Evolutionary conservation across 2,329 filamentous ascomycete species (phyloP), one percentile per base, ranked within the genome.

Genomic region (Monilinia fructicola): DNA sequence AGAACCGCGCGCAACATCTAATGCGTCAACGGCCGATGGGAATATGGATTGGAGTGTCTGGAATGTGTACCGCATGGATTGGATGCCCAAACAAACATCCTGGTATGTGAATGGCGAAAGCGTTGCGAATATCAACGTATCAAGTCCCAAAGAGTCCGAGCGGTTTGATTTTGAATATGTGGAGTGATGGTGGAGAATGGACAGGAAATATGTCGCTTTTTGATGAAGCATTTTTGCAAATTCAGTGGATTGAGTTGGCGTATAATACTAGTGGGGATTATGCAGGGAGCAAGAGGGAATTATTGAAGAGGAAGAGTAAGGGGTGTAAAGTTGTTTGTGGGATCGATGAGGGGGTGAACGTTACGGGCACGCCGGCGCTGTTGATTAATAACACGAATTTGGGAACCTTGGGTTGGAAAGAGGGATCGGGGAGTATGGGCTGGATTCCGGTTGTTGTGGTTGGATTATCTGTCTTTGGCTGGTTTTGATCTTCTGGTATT

Each of bases 241-340:
- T 76, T 44, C 75, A 76, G 58, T 76, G 72, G 72, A 74, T 76
- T n/a, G 73, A 76, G 56, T 35, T 75, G 9, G 74, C 67, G 0
- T 76, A 70, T 59, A 76, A 76, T 65, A 74, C 71, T 2, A 73
- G 70, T 62, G 73, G 73, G 2, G 55, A 68, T 1, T 70, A 70
- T 62, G 68, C 31, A 9, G 68, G 68, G 5, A 48, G n/a, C 4
- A 68, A 68, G 56, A 69, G 61, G 18, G 40, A 28, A 4, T 7
- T 62, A 28, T 42, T 21, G 66, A 73, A 72, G 58, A 69, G 72
- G 46, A 73, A 72, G 35, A 64, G 50, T 14, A 54, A 68, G 2
- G 72, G 73, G 1, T 75, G 74, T 61, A 59, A 72, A 35, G 72
- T 72, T 31, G 73, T 74, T 28, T 75, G 73, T 62, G 67, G 71